These are phyloP conservation scores for Aegilops tauschii DNA, from an alignment of 176 grass and related monocot genomes.

Conservation along the genomic window DNA sequence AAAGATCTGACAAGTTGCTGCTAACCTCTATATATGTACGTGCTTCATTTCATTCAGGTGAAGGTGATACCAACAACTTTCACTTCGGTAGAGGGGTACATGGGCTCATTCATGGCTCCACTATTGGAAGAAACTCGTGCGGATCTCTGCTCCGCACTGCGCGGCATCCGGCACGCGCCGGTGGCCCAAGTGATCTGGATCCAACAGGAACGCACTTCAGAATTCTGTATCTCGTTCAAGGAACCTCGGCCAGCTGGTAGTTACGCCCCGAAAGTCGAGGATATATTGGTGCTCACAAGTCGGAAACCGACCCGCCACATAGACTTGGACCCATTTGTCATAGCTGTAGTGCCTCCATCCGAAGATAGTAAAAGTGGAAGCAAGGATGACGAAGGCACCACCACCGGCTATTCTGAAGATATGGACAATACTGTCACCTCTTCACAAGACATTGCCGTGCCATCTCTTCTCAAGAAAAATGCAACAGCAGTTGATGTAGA, in stretches of 20 bases:
- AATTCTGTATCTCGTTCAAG: not conserved
- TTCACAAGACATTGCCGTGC: too few species aligned
- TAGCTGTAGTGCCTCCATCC: too few species aligned
- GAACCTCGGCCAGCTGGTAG: not conserved
- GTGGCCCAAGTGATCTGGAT: not conserved
- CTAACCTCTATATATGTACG: not conserved
- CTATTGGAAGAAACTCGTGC: constrained; percentile 53
- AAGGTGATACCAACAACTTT: not conserved
- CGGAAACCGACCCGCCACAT: not conserved
- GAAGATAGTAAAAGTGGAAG: too few species aligned
- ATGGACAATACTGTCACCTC: too few species aligned
- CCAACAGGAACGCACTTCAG: not conserved
- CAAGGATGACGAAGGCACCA: too few species aligned
- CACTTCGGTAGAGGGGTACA: constrained; percentile 22
- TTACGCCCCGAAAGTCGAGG: not conserved
- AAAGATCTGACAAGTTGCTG: not conserved
- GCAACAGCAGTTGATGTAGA: too few species aligned
- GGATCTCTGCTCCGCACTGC: constrained; percentile 41
- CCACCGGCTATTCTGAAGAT: too few species aligned
- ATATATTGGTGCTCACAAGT: not conserved
- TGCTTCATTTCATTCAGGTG: not conserved
- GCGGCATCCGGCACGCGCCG: not conserved
- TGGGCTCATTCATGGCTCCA: constrained; percentile 41
- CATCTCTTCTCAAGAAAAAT: too few species aligned
- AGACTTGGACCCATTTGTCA: too few species aligned